Conservation (phyloP, 2,329 filamentous ascomycete species). For the Aspergillus novoparasiticus region DNA sequence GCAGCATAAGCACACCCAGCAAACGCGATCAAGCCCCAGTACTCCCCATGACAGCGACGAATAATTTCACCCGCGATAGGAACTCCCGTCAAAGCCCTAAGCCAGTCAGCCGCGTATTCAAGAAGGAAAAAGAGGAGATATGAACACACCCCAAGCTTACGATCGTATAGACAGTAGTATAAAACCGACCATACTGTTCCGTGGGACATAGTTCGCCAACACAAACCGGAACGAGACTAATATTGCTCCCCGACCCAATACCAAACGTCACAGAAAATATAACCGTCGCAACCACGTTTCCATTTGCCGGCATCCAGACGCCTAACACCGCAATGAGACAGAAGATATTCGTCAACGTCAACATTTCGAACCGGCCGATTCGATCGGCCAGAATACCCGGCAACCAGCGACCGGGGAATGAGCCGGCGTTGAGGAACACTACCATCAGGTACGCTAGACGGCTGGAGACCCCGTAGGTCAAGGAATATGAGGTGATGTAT, state of each 20-base stretch:
- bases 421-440: slow-evolving; percentile 26
- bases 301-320: slow-evolving; percentile 30
- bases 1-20: slow-evolving; percentile 25
- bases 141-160: slow-evolving; percentile 27
- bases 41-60: slow-evolving; percentile 27
- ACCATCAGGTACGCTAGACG: slow-evolving; percentile 28
- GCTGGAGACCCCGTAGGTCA: slow-evolving; percentile 13
- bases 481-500: slow-evolving; percentile 27
- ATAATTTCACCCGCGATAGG: slow-evolving; percentile 33
- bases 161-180: slow-evolving; percentile 37
- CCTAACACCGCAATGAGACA: slow-evolving; percentile 28
- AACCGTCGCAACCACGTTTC: slow-evolving; percentile 21
- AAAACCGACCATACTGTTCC: slow-evolving; percentile 45
- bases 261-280: slow-evolving; percentile 35
- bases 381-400: slow-evolving; percentile 28
- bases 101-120: neutral
- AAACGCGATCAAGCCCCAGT: slow-evolving; percentile 31
- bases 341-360: slow-evolving; percentile 30
- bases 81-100: slow-evolving; percentile 28
- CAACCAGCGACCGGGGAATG: slow-evolving; percentile 26
- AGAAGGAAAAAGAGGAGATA: neutral
- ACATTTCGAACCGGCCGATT: slow-evolving; percentile 30
- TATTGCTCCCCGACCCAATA: slow-evolving; percentile 41
- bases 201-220: slow-evolving; percentile 50
- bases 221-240: slow-evolving; percentile 46